Evolutionary conservation across 2,329 filamentous ascomycete species (phyloP).

Genomic region (Coccinonectria pachysandricola): DNA sequence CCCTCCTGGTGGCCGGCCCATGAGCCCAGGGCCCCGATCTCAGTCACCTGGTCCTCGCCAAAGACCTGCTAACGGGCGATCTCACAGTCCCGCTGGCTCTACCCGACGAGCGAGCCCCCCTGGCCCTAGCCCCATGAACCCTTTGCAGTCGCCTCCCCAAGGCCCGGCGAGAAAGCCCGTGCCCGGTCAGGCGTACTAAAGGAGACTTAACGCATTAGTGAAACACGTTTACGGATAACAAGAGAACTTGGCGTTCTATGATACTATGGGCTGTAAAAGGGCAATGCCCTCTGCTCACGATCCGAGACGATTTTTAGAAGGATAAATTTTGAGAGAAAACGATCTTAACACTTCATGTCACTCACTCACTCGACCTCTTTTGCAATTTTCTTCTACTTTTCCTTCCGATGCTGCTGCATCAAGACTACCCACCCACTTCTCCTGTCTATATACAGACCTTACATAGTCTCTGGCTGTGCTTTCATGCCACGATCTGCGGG

Average conservation of each 20-base stretch:
- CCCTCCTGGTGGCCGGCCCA: conserved; percentile 24
- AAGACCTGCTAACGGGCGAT: conserved; percentile 20
- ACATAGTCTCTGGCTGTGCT: too few species aligned
- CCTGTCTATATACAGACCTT: conserved; percentile 16
- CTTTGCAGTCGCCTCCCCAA: conserved; percentile 22
- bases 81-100: conserved; percentile 32
- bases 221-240: too few species aligned
- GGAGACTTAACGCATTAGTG: too few species aligned
- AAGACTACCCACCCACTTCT: too few species aligned
- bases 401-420: too few species aligned
- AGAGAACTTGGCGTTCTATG: conserved; percentile 22
- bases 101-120: conserved; percentile 33
- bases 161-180: conserved; percentile 42
- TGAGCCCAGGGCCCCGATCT: conserved; percentile 27
- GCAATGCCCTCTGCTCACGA: conserved; percentile 15
- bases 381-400: conserved; percentile 8
- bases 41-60: conserved; percentile 14
- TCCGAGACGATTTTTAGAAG: conserved; percentile 11
- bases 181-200: conserved; percentile 41
- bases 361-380: conserved; percentile 12
- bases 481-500: too few species aligned
- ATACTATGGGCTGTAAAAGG: conserved; percentile 13
- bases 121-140: conserved; percentile 38
- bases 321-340: conserved; percentile 13
- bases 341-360: conserved; percentile 14